These are phyloP conservation scores for Beauveria medogensis DNA, from an alignment of 2,329 filamentous ascomycete species.

Conservation along the genomic window DNA sequence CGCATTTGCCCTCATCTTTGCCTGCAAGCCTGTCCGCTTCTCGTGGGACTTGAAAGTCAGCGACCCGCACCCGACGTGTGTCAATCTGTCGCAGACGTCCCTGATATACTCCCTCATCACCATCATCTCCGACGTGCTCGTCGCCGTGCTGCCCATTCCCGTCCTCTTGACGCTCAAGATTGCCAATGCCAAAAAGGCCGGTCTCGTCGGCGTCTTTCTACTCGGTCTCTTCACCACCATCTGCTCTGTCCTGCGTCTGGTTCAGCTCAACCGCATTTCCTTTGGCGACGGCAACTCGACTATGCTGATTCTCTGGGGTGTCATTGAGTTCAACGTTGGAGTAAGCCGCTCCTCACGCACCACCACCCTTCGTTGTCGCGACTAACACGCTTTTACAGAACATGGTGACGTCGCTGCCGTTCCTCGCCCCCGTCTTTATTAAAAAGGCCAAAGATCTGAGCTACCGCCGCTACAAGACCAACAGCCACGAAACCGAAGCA, in stretches of 20 bases:
- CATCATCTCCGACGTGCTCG: constrained; percentile 41
- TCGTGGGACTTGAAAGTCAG: constrained; percentile 34
- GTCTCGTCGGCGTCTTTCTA: constrained; percentile 42
- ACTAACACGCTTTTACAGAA: constrained; percentile 23
- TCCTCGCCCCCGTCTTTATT: constrained; percentile 35
- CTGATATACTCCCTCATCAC: constrained; percentile 44
- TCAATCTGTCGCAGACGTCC: constrained; percentile 36
- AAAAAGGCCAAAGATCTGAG: constrained; percentile 34
- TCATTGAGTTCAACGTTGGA: constrained; percentile 49
- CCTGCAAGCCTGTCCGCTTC: constrained; percentile 37
- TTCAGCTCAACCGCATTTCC: constrained; percentile 42
- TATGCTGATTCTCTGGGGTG: constrained; percentile 48
- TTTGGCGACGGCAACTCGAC: constrained; percentile 47
- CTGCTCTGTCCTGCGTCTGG: constrained; percentile 44
- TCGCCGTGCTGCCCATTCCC: constrained; percentile 43
- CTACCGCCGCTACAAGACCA: constrained; percentile 26
- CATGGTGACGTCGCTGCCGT: constrained; percentile 38
- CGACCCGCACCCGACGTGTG: constrained; percentile 30
- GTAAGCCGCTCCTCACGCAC: not conserved
- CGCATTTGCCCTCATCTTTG: constrained; percentile 39
- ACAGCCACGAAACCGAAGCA: constrained; percentile 19
- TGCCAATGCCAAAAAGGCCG: constrained; percentile 37
- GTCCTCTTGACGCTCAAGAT: constrained; percentile 41
- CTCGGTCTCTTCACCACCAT: constrained; percentile 47
- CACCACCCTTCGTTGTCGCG: too few species aligned